A percentile compares a stretch with the other conserved stretches of the same genome.
Evolutionary conservation across 768 basidiomycete genomes (phyloP).

Genomic region (Rhizopogon roseolus): DNA sequence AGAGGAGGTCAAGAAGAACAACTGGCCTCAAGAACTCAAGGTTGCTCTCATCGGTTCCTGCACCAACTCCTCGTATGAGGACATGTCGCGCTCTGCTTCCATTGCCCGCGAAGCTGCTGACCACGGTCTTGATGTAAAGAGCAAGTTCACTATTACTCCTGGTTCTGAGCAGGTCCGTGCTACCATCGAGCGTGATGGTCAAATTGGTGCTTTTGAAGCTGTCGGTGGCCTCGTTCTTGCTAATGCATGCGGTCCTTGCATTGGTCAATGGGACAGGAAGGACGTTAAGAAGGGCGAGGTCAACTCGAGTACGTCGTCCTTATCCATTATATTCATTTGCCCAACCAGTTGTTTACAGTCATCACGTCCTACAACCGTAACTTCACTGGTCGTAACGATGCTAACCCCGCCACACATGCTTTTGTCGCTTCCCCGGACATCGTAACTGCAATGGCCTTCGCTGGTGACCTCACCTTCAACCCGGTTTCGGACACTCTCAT

Average conservation of each 20-base stretch:
- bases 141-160: constrained; percentile 96
- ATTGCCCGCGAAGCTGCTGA: constrained; percentile 85
- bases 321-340: neutral
- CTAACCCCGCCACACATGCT: constrained; percentile 97
- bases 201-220: constrained; percentile 81
- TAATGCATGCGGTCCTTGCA: constrained; percentile 98
- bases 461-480: constrained; percentile 94
- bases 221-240: constrained; percentile 93
- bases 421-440: constrained; percentile 93
- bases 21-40: constrained; percentile 95
- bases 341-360: constrained; percentile 41
- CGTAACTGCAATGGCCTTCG: constrained; percentile 96
- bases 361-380: constrained; percentile 99
- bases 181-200: constrained; percentile 94
- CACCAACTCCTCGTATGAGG: constrained; percentile 99
- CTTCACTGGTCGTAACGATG: constrained; percentile 99
- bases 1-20: constrained; percentile 85
- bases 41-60: constrained; percentile 98
- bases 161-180: constrained; percentile 98
- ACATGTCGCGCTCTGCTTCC: constrained; percentile 96
- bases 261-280: constrained; percentile 97
- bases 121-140: constrained; percentile 86
- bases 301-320: constrained; percentile 77
- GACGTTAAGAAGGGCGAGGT: constrained; percentile 96
- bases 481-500: constrained; percentile 86